phyloP scores from a whole-genome alignment of 2,329 filamentous ascomycete genomes.

The Fusarium luffae region DNA sequence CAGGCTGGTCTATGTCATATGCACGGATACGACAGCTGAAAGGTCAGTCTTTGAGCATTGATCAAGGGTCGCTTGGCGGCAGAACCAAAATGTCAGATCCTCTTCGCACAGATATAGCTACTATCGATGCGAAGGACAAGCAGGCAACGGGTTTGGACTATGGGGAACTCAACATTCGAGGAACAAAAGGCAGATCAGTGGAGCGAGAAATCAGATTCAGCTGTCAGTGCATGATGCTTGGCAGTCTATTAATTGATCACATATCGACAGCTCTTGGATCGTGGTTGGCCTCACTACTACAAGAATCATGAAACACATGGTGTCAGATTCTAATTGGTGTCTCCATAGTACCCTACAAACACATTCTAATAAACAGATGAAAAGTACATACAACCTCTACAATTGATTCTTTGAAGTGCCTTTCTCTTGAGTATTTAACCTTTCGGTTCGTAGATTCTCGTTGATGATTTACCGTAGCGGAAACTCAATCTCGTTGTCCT shows the following conservation, averaged over 20 bases:
- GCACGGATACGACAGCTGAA: conserved; percentile 5
- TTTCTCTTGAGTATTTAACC: background rate
- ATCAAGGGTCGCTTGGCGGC: conserved; percentile 9
- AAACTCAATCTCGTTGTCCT: background rate
- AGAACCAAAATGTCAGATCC: conserved; percentile 1
- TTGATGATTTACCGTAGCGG: background rate
- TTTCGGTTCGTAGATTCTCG: background rate
- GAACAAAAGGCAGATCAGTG: conserved; percentile 10
- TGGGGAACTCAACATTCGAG: background rate
- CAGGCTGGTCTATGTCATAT: conserved; percentile 11
- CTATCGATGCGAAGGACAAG: background rate
- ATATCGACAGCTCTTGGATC: background rate
- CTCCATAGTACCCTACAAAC: background rate
- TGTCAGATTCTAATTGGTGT: conserved; percentile 7
- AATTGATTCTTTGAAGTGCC: background rate
- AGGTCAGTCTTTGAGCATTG: conserved; percentile 1
- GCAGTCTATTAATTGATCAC: background rate
- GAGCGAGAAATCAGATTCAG: background rate
- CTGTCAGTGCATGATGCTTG: background rate
- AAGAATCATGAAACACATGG: background rate
- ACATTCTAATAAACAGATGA: background rate
- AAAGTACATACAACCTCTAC: background rate
- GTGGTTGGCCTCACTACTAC: background rate
- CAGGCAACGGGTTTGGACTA: background rate
- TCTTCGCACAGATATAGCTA: background rate